Conservation (phyloP, 805 yeast species). For the Pichia nanzhaoensis region DNA sequence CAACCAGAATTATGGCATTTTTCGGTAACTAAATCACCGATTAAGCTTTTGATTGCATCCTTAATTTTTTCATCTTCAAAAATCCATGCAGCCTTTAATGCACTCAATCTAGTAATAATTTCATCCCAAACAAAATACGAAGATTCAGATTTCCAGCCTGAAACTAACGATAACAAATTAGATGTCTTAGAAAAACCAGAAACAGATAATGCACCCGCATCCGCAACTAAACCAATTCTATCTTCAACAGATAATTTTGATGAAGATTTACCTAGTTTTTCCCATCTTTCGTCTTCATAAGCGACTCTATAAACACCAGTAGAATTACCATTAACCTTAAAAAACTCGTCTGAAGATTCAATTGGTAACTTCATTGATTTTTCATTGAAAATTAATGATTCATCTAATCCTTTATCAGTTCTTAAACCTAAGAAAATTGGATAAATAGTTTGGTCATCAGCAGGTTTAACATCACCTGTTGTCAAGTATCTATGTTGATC, state of each 20-base stretch:
- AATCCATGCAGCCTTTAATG: conserved; percentile 29
- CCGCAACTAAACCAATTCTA: conserved; percentile 52
- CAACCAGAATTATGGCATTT: conserved; percentile 57
- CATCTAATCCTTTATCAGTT: conserved; percentile 26
- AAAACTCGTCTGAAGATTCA: conserved; percentile 23
- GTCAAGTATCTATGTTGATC: conserved; percentile 58
- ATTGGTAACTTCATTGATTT: conserved; percentile 18
- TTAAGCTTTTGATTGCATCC: conserved; percentile 30
- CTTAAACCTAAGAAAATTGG: conserved; percentile 45
- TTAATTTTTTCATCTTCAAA: conserved; percentile 33
- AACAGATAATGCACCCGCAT: conserved; percentile 43
- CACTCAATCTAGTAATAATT: conserved; percentile 36
- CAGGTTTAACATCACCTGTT: conserved; percentile 57
- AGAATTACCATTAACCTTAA: conserved; percentile 47
- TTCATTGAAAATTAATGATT: conserved; percentile 24
- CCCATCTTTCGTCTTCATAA: conserved; percentile 37
- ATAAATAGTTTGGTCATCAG: conserved; percentile 54
- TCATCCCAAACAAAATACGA: conserved; percentile 55
- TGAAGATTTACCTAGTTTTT: conserved; percentile 33
- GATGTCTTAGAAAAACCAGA: conserved; percentile 41
- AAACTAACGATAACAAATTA: conserved; percentile 41
- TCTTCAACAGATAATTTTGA: conserved; percentile 40
- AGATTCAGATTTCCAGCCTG: conserved; percentile 32
- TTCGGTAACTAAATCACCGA: conserved; percentile 22
- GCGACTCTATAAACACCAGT: conserved; percentile 49